A percentile compares a stretch with the other conserved stretches of the same genome.
Evolutionary conservation across 106 monocot species (phyloP).

Genomic region (Dioscorea zingiberensis): DNA sequence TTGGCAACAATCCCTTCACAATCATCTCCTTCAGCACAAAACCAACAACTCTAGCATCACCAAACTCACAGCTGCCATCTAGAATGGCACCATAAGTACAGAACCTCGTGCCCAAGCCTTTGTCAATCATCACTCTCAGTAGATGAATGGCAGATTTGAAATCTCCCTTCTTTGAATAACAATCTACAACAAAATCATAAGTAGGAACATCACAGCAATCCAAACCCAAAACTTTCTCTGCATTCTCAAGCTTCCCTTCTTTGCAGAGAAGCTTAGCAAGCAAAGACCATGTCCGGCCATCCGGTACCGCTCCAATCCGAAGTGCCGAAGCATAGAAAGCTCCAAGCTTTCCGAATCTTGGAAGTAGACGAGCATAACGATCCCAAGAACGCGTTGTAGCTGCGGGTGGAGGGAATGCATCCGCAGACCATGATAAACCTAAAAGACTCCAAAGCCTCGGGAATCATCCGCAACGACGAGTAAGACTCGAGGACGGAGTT

Average conservation of each 20-base stretch:
- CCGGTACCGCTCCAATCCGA: conserved; percentile 15
- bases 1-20: conserved; percentile 22
- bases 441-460: conserved; percentile 14
- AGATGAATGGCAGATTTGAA: conserved; percentile 19
- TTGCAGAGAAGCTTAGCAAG: conserved; percentile 27
- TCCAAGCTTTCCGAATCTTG: conserved; percentile 8
- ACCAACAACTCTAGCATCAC: conserved; percentile 6
- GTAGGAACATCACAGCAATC: not conserved
- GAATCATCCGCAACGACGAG: not conserved
- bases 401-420: not conserved
- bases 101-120: conserved; percentile 12
- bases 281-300: conserved; percentile 18
- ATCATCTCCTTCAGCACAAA: conserved; percentile 29
- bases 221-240: conserved; percentile 9
- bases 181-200: conserved; percentile 28
- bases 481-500: conserved; percentile 30
- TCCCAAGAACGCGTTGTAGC: conserved; percentile 25
- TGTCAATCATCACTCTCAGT: conserved; percentile 19
- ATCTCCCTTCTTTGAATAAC: conserved; percentile 23
- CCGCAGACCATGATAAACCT: conserved; percentile 10
- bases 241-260: conserved; percentile 21
- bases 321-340: conserved; percentile 14
- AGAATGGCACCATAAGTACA: conserved; percentile 23
- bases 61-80: conserved; percentile 28
- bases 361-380: conserved; percentile 8